Conservation (phyloP, 2,329 filamentous ascomycete species). For the Ceratocystis papillata region DNA sequence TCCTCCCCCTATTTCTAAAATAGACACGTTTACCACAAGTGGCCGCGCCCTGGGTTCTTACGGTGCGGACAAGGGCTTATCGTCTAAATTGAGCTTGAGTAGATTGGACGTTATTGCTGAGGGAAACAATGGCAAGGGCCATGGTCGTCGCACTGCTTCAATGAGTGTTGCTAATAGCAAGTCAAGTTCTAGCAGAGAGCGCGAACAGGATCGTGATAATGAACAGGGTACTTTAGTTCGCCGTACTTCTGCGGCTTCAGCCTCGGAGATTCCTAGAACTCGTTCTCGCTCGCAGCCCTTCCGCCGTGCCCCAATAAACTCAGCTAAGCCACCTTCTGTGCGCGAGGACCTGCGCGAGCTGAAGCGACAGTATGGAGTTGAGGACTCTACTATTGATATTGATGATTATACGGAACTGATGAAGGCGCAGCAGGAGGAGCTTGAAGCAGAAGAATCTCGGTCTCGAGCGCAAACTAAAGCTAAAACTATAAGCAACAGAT, state of each 20-base stretch:
- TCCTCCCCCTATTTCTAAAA: slow-evolving; percentile 21
- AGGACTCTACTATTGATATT: slow-evolving; percentile 44
- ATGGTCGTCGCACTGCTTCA: slow-evolving; percentile 19
- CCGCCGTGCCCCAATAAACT: slow-evolving; percentile 42
- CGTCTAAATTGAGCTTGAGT: slow-evolving; percentile 17
- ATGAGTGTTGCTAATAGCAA: slow-evolving; percentile 14
- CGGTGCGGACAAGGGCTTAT: slow-evolving; percentile 7
- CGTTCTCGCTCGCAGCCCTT: slow-evolving; percentile 25
- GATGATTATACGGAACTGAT: slow-evolving; percentile 45
- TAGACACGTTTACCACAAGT: not conserved
- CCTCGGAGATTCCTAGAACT: slow-evolving; percentile 2
- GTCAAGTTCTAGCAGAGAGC: slow-evolving; percentile 9
- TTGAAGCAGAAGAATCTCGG: not conserved
- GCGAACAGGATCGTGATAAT: not conserved
- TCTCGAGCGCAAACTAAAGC: not conserved
- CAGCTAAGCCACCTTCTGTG: slow-evolving; percentile 43
- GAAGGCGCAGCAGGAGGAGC: slow-evolving; percentile 27
- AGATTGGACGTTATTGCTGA: slow-evolving; percentile 20
- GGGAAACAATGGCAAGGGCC: slow-evolving; percentile 15
- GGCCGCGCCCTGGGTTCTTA: not conserved
- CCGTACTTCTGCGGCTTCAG: slow-evolving; percentile 1
- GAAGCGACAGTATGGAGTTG: slow-evolving; percentile 43
- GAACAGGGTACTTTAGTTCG: not conserved
- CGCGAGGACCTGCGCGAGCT: slow-evolving; percentile 47
- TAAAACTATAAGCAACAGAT: not conserved